Base-by-base conservation (phyloP, 352 stramenopile genomes). In the Pythium myriotylum region DNA sequence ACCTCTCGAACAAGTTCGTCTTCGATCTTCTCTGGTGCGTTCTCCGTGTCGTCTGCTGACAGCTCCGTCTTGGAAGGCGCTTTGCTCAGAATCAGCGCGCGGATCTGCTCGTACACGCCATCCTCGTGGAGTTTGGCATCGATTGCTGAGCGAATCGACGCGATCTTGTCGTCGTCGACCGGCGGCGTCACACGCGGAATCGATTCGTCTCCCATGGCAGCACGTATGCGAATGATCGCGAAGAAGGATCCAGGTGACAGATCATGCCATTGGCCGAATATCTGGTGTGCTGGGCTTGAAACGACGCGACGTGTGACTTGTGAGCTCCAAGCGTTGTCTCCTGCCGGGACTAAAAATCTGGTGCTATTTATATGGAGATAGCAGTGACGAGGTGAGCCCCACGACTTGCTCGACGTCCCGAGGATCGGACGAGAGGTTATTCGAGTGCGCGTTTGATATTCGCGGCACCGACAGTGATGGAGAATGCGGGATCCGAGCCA, bases 71-170 rank as follows among this genome's bases (percentile, higher is more conserved):
- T 84, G 4, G 65, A 14, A 14, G 62, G 39, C 0, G 59, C 57
- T 53, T 78, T 73, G n/a, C 50, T 58, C n/a, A 62, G 43, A 13
- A 94, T 83, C 27, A 94, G 62, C 12, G 78, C 62, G 4, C 78
- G 77, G 49, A 94, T 86, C 52, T 91, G 82, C 10, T 84, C 59
- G 53, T 94, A 94, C n/a, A 94, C 72, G 27, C 79, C 77, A 52
- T 90, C 67, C n/a, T 90, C 79, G 23, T 72, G 81, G 1, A 94
- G 65, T 47, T 92, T 94, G 19, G 79, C 73, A 50, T 94, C 79
- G 39, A 92, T 94, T 12, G 68, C 73, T 42, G 76, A 75, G 26
- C 85, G 79, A 51, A 92, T 72, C 5, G 72, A 67, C 2, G 72
- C 72, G 41, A 91, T 67, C 22, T 79, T 76, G 40, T 79, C 74